These are phyloP conservation scores for Sarocladiaceae sp. DNA, from an alignment of 2,329 filamentous ascomycete species.

Conservation along the genomic window DNA sequence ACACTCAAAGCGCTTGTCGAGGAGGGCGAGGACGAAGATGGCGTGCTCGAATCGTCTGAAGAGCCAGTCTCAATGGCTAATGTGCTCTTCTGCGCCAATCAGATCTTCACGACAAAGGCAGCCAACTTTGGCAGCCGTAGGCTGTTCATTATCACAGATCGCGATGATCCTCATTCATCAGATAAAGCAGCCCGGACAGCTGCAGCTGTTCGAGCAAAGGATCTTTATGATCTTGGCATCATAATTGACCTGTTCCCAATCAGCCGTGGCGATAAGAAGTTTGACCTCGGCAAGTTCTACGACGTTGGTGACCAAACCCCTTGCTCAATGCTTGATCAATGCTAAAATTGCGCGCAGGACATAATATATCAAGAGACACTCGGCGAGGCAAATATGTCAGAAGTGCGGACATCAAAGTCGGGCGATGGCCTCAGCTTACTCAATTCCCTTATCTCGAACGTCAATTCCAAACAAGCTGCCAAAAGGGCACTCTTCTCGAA, in stretches of 20 bases:
- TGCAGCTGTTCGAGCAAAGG: constrained; percentile 84
- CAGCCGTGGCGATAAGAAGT: constrained; percentile 62
- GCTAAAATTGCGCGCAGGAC: constrained; percentile 48
- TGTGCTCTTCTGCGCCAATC: constrained; percentile 90
- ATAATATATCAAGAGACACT: constrained; percentile 80
- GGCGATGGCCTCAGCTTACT: constrained; percentile 75
- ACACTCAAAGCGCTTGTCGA: constrained; percentile 71
- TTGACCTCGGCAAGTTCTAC: constrained; percentile 85
- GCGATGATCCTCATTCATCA: constrained; percentile 75
- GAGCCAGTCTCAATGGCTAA: constrained; percentile 79
- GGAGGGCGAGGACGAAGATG: constrained; percentile 66
- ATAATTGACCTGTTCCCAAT: constrained; percentile 93
- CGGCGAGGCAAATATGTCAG: constrained; percentile 55
- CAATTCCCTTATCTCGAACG: constrained; percentile 75
- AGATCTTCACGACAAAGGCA: constrained; percentile 92
- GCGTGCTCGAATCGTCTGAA: constrained; percentile 65
- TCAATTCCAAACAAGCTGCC: constrained; percentile 85
- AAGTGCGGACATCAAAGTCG: constrained; percentile 60
- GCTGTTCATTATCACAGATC: constrained; percentile 94
- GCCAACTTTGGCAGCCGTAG: constrained; percentile 90
- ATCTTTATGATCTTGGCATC: constrained; percentile 90
- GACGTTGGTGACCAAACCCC: constrained; percentile 53
- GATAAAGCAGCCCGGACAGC: constrained; percentile 71
- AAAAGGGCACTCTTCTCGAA: constrained; percentile 84
- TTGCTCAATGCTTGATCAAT: background rate